Evolutionary conservation across 768 basidiomycete genomes (phyloP).

Genomic region (Hericium erinaceus): DNA sequence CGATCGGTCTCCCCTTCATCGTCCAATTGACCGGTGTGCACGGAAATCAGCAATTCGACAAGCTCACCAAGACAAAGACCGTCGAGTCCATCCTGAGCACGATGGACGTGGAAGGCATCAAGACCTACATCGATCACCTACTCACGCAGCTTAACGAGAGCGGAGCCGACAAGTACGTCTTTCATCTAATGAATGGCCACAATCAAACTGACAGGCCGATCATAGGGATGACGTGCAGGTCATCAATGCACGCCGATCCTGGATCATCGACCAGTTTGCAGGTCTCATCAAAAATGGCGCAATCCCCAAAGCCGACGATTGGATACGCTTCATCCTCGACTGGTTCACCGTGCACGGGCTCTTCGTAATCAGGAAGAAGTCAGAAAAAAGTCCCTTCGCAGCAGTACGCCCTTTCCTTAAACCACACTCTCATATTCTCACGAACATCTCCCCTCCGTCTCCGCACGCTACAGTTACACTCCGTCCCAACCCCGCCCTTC

Average conservation of each 20-base stretch:
- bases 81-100: slow-evolving; percentile 74
- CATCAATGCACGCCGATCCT: slow-evolving; percentile 52
- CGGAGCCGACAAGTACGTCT: slow-evolving; percentile 33
- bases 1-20: slow-evolving; percentile 77
- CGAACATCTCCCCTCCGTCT: neutral
- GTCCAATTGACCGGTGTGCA: slow-evolving; percentile 76
- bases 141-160: slow-evolving; percentile 49
- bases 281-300: slow-evolving; percentile 70
- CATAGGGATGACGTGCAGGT: slow-evolving; percentile 35
- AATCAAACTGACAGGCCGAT: neutral
- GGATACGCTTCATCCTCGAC: slow-evolving; percentile 66
- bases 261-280: slow-evolving; percentile 83
- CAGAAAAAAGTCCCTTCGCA: slow-evolving; percentile 48
- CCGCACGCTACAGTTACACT: slow-evolving; percentile 40
- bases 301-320: slow-evolving; percentile 72
- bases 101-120: slow-evolving; percentile 67
- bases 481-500: slow-evolving; percentile 54
- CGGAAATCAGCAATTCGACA: slow-evolving; percentile 85
- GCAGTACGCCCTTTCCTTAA: slow-evolving; percentile 38
- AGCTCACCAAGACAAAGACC: slow-evolving; percentile 85
- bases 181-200: neutral
- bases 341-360: slow-evolving; percentile 80
- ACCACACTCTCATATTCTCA: neutral
- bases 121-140: slow-evolving; percentile 66
- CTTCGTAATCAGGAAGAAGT: slow-evolving; percentile 66